Evolutionary conservation across 139 green algal genomes (phyloP).

Genomic region (Pseudopediastrum boryanum): DNA sequence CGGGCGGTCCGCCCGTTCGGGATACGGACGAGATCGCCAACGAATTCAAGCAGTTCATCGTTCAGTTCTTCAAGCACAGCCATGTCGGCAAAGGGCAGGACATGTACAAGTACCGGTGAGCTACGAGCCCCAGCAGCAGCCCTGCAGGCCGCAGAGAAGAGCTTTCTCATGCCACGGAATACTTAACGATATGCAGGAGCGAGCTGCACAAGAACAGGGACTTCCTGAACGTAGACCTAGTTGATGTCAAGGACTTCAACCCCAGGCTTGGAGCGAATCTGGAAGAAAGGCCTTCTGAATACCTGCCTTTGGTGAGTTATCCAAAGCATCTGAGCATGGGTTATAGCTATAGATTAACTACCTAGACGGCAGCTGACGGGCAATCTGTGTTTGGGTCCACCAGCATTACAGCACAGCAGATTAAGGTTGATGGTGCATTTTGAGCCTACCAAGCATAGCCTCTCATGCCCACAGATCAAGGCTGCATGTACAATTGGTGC

Average conservation of each 20-base stretch:
- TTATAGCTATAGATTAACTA: background rate
- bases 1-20: slow-evolving; percentile 21
- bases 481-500: background rate
- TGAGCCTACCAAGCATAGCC: background rate
- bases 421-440: background rate
- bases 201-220: slow-evolving; percentile 57
- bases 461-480: background rate
- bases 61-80: slow-evolving; percentile 25
- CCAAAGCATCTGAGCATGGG: background rate
- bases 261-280: slow-evolving; percentile 62
- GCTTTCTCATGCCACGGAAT: background rate
- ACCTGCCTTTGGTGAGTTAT: slow-evolving; percentile 75
- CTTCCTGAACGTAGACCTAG: slow-evolving; percentile 67
- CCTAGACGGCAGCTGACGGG: background rate
- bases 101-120: background rate
- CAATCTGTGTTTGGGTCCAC: background rate
- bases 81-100: background rate
- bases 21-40: slow-evolving; percentile 18
- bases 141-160: background rate
- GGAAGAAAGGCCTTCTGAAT: slow-evolving; percentile 65
- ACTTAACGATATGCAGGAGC: slow-evolving; percentile 39
- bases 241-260: slow-evolving; percentile 69
- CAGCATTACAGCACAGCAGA: background rate
- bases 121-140: background rate
- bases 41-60: slow-evolving; percentile 57